Evolutionary conservation across 2,329 filamentous ascomycete species (phyloP), one percentile per base, ranked within the genome.

Genomic region (Epichloe uncinata): DNA sequence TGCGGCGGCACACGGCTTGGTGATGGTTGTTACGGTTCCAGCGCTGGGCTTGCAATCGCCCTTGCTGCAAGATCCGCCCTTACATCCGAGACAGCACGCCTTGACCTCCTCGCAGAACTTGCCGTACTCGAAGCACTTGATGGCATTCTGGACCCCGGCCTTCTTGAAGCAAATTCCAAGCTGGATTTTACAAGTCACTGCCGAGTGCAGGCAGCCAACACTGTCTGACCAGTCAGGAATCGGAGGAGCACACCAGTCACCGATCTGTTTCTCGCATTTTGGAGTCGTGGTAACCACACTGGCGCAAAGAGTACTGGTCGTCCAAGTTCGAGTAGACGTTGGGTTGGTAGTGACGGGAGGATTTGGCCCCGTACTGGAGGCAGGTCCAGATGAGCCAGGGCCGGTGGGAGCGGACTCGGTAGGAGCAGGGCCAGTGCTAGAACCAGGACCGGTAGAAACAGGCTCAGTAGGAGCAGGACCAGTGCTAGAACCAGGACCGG

Each of bases 41-140:
- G 30, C 15, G 33, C 8, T 3, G 5, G 43, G 43, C n/a, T 30
- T 20, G 43, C 33, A 36, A 3, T 37, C 5, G 18, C n/a, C 6
- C 43, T 45, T 45, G 43, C 30, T 18, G 33, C 43, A 45, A 5
- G 30, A 20, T 16, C 43, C 43, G 16, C 13, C 4, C 4, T 15
- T 12, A 16, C 43, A 45, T 33, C 35, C 35, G 43, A 36, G 15
- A 16, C 43, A 45, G 33, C 13, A 45, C 26, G 35, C n/a, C 33
- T 45, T 16, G n/a, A 45, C 20, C 13, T 26, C 16, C 43, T 37
- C 35, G 43, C 43, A 45, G 43, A 45, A 45, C n/a, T 35, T 34
- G 26, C 33, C 12, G 16, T 45, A 45, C 33, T 45, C 26, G 43
- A 45, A 45, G 33, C 43, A 45, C 13, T 18, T n/a, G 43, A 37